Conservation (phyloP, 768 basidiomycete genomes). For the Sistotremastrum niveocremeum region DNA sequence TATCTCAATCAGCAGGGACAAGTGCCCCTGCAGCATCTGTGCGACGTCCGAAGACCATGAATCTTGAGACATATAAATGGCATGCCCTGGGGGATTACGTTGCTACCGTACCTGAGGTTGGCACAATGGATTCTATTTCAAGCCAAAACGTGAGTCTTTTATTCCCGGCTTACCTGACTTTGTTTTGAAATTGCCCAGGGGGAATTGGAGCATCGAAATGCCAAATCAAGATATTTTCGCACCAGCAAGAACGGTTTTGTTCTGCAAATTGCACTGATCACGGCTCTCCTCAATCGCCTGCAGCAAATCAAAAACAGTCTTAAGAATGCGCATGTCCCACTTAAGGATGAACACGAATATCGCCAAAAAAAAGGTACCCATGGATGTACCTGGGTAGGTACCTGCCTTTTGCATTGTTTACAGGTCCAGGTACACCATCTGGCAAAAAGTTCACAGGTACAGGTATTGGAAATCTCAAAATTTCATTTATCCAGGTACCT, state of each 20-base stretch:
- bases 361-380: too few relatives aligned
- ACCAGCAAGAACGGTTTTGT: conserved; percentile 13
- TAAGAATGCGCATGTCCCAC: not conserved
- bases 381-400: too few relatives aligned
- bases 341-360: too few relatives aligned
- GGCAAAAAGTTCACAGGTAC: too few relatives aligned
- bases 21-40: not conserved
- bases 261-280: conserved; percentile 11
- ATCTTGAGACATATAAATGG: conserved; percentile 20
- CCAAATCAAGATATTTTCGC: conserved; percentile 17
- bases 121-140: conserved; percentile 23
- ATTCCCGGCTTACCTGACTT: not conserved
- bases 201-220: conserved; percentile 18
- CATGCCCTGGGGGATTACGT: conserved; percentile 24
- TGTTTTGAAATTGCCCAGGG: conserved; percentile 12
- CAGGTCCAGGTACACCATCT: too few relatives aligned
- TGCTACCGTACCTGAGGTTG: conserved; percentile 12
- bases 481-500: too few relatives aligned
- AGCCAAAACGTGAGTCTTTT: conserved; percentile 18
- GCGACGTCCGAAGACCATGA: conserved; percentile 12
- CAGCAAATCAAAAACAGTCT: not conserved
- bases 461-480: too few relatives aligned
- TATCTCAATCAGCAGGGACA: not conserved
- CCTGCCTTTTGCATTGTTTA: too few relatives aligned
- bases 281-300: too few relatives aligned